phyloP scores from a whole-genome alignment of 805 yeast species.

The Candida maris region DNA sequence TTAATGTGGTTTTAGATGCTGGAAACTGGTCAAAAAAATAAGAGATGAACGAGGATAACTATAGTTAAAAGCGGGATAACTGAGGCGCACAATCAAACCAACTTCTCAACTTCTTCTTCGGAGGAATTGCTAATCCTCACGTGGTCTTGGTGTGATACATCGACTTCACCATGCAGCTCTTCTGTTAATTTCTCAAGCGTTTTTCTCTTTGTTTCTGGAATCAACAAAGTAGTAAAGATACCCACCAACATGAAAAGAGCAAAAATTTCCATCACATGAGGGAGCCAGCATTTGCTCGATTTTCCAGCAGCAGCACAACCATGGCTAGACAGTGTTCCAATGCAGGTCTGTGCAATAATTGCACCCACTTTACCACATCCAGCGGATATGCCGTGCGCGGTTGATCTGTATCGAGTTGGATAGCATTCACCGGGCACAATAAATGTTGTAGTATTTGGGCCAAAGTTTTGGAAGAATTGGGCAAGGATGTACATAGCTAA shows the following conservation, averaged over 20 bases:
- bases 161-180: constrained; percentile 77
- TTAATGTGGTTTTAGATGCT: no score
- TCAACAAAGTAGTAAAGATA: constrained; percentile 55
- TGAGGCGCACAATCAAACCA: no score
- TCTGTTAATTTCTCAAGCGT: constrained; percentile 83
- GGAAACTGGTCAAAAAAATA: no score
- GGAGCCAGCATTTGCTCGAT: constrained; percentile 70
- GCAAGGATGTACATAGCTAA: constrained; percentile 74
- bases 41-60: no score
- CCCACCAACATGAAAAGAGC: constrained; percentile 90
- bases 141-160: constrained; percentile 30
- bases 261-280: constrained; percentile 91
- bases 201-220: constrained; percentile 91
- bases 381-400: constrained; percentile 94
- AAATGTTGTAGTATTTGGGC: constrained; percentile 91
- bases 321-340: constrained; percentile 81
- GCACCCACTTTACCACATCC: constrained; percentile 93
- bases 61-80: no score
- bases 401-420: constrained; percentile 94
- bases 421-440: constrained; percentile 86
- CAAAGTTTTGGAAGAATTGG: constrained; percentile 88
- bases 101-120: constrained; percentile 27
- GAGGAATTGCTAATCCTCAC: constrained; percentile 13
- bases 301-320: constrained; percentile 56
- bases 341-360: constrained; percentile 81